A percentile compares a stretch with the other conserved stretches of the same genome.
phyloP scores from a whole-genome alignment of 2,329 filamentous ascomycete genomes.

The Hirsutella minnesotensis region DNA sequence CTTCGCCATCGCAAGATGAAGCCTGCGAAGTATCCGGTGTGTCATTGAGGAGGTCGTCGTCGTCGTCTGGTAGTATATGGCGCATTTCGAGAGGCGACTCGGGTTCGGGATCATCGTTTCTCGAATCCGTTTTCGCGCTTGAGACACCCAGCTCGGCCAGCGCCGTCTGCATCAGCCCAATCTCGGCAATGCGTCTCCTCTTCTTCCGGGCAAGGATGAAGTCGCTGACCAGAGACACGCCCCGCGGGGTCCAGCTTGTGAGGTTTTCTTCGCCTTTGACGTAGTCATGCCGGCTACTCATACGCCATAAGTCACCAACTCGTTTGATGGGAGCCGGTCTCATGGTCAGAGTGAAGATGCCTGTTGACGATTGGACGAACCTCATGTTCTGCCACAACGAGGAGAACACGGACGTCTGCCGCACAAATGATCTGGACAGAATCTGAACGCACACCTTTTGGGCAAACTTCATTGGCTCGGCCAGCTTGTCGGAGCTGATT shows the following conservation, averaged over 20 bases:
- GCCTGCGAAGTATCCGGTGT: constrained; percentile 40
- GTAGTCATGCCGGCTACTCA: constrained; percentile 90
- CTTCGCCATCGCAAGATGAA: constrained; percentile 19
- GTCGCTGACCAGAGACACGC: constrained; percentile 83
- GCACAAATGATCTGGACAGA: constrained; percentile 69
- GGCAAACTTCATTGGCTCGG: constrained; percentile 80
- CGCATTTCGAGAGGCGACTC: constrained; percentile 23
- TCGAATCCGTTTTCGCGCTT: constrained; percentile 23
- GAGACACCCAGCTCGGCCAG: constrained; percentile 46
- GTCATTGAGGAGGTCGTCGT: constrained; percentile 47
- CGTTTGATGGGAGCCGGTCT: constrained; percentile 83
- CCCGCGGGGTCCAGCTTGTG: constrained; percentile 74
- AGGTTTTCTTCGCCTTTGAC: constrained; percentile 91
- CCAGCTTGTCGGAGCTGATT: constrained; percentile 67
- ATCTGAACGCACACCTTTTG: constrained; percentile 76
- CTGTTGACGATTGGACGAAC: constrained; percentile 76
- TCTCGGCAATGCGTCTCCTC: constrained; percentile 62
- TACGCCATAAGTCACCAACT: constrained; percentile 86
- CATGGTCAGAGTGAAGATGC: constrained; percentile 77
- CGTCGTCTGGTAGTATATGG: constrained; percentile 37
- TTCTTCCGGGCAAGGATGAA: constrained; percentile 67
- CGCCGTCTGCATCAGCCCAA: constrained; percentile 61
- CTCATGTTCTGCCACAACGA: constrained; percentile 75
- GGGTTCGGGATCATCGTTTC: constrained; percentile 17
- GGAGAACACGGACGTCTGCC: constrained; percentile 77